A percentile compares a stretch with the other conserved stretches of the same genome.
These are phyloP conservation scores for Fermentozyma sake DNA, from an alignment of 1,139 yeast genomes.

Conservation along the genomic window DNA sequence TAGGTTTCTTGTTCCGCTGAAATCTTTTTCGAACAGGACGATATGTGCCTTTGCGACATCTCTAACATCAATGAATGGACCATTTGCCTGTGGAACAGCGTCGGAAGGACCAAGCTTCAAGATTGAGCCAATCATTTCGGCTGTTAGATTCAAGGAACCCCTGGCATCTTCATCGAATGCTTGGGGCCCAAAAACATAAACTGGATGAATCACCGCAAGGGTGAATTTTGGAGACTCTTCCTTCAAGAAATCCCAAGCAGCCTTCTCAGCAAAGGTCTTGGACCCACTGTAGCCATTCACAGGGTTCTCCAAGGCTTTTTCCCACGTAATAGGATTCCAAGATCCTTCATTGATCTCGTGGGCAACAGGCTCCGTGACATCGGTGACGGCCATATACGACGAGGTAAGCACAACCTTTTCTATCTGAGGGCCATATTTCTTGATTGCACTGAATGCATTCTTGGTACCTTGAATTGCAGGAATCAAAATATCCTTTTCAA, in stretches of 20 bases:
- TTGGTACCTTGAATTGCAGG: conserved; percentile 22
- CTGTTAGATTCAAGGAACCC: conserved; percentile 26
- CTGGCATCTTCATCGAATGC: conserved; percentile 20
- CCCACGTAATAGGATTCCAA: conserved; percentile 38
- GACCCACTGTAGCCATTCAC: conserved; percentile 44
- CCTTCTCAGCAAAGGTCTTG: conserved; percentile 49
- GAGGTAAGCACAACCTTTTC: conserved; percentile 24
- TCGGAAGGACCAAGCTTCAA: conserved; percentile 13
- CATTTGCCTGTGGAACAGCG: conserved; percentile 20
- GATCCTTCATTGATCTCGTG: conserved; percentile 20
- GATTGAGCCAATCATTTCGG: conserved; percentile 22
- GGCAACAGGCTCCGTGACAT: neutral
- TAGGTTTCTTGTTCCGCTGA: no score
- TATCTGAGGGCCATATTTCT: conserved; percentile 19
- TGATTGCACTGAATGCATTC: conserved; percentile 19
- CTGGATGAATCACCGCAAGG: conserved; percentile 14
- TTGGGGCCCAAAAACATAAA: conserved; percentile 20
- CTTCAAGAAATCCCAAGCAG: conserved; percentile 51
- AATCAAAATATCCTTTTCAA: conserved; percentile 9
- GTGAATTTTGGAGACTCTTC: conserved; percentile 23
- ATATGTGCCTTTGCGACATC: conserved; percentile 29
- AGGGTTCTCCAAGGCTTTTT: conserved; percentile 22
- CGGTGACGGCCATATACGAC: conserved; percentile 16
- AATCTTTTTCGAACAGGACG: no score
- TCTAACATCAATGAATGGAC: conserved; percentile 12